These are phyloP conservation scores for Paramyrothecium sp. DNA, from an alignment of 2,329 filamentous ascomycete species.

Conservation along the genomic window DNA sequence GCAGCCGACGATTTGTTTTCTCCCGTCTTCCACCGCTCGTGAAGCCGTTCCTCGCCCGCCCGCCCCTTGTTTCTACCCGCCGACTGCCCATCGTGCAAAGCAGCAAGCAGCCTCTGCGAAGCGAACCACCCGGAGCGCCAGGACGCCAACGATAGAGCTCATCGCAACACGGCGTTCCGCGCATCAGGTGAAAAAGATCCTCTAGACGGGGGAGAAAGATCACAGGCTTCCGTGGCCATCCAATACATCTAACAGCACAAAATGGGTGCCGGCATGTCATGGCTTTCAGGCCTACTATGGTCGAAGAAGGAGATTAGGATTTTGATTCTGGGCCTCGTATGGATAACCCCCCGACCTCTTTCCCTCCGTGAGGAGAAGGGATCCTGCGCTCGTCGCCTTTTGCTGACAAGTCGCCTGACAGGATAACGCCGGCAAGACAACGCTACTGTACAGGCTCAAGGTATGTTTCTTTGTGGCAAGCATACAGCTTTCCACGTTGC, in stretches of 20 bases:
- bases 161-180: too few species aligned
- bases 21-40: too few species aligned
- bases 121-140: too few species aligned
- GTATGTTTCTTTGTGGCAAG: constrained; percentile 39
- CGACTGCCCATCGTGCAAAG: too few species aligned
- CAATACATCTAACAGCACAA: constrained; percentile 25
- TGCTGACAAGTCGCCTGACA: constrained; percentile 35
- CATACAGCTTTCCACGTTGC: background rate
- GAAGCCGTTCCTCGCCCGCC: too few species aligned
- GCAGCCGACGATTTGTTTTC: background rate
- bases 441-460: constrained; percentile 93
- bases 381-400: too few species aligned
- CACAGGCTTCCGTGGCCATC: background rate
- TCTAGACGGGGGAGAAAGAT: constrained; percentile 3
- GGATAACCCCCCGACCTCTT: constrained; percentile 21
- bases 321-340: constrained; percentile 87
- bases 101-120: too few species aligned
- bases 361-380: too few species aligned
- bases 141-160: too few species aligned
- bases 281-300: constrained; percentile 74
- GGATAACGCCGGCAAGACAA: constrained; percentile 99
- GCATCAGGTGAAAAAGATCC: too few species aligned
- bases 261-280: constrained; percentile 66
- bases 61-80: too few species aligned
- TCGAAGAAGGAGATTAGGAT: constrained; percentile 98